Evolutionary conservation across 495 filamentous ascomycete genomes (phyloP).

Genomic region (Xylaria nigripes): DNA sequence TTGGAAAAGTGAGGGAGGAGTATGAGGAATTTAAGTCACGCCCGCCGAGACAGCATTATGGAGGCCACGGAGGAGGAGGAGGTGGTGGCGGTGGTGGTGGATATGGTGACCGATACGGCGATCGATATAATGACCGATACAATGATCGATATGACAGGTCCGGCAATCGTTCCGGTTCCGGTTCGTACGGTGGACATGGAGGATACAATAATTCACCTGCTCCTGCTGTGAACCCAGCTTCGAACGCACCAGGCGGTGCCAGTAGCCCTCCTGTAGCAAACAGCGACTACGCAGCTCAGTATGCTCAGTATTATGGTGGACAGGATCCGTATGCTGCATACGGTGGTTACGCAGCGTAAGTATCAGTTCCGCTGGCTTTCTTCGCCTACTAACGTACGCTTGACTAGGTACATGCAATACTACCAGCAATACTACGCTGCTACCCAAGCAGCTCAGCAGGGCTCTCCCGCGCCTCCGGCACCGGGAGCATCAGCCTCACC

Average conservation of each 20-base stretch:
- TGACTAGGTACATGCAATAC: conserved; percentile 54
- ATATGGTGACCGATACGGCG: conserved; percentile 30
- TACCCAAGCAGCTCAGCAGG: conserved; percentile 45
- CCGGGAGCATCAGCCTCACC: conserved; percentile 43
- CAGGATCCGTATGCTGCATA: conserved; percentile 87
- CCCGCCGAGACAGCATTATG: conserved; percentile 59
- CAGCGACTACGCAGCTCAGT: conserved; percentile 64
- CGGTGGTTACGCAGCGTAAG: conserved; percentile 64
- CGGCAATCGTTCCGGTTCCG: conserved; percentile 24
- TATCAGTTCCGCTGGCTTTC: conserved; percentile 6
- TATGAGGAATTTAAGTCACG: conserved; percentile 87
- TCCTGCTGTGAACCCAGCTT: conserved; percentile 18
- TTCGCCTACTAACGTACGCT: background rate
- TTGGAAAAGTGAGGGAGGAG: conserved; percentile 72
- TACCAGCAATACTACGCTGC: conserved; percentile 59
- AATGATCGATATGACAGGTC: conserved; percentile 24
- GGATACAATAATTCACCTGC: conserved; percentile 32
- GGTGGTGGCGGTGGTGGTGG: conserved; percentile 28
- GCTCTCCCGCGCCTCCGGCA: conserved; percentile 26
- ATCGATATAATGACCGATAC: conserved; percentile 28
- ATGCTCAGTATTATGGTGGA: conserved; percentile 71
- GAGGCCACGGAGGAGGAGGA: conserved; percentile 35
- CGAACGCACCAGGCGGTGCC: conserved; percentile 29
- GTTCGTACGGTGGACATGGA: conserved; percentile 28
- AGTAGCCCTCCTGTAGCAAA: conserved; percentile 31